These are phyloP conservation scores for Bothriochloa decipiens DNA, from an alignment of 176 grass and related monocot species.

Conservation along the genomic window DNA sequence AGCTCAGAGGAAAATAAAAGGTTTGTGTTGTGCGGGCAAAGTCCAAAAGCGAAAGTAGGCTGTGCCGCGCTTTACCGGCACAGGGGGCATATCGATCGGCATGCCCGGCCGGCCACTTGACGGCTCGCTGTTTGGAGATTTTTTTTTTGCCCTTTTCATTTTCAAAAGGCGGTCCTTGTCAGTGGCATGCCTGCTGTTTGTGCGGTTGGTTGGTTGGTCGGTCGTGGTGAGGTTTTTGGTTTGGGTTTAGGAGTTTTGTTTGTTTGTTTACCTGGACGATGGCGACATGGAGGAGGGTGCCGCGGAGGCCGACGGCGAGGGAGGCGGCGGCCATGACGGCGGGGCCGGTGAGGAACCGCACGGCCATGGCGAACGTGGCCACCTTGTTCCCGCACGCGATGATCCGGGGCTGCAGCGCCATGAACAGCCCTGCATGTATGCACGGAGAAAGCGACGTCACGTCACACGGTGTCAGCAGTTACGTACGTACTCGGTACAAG, in stretches of 20 bases:
- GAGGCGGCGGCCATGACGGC: constrained; percentile 93
- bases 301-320: constrained; percentile 88
- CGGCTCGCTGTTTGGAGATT: background rate
- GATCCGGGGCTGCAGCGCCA: constrained; percentile 98
- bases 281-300: constrained; percentile 86
- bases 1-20: too few relatives aligned
- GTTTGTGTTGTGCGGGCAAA: background rate
- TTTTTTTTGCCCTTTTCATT: background rate
- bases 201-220: constrained; percentile 9
- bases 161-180: constrained; percentile 50
- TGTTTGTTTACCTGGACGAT: constrained; percentile 84
- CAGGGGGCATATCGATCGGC: constrained; percentile 40
- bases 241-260: background rate
- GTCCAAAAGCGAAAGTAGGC: constrained; percentile 41
- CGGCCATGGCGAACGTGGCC: constrained; percentile 84
- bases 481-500: too few relatives aligned
- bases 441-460: background rate
- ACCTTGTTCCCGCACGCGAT: constrained; percentile 95
- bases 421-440: constrained; percentile 75
- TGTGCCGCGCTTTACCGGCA: constrained; percentile 49
- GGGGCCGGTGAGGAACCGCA: constrained; percentile 86
- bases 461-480: background rate
- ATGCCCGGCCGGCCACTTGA: constrained; percentile 54
- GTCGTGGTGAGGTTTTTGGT: too few relatives aligned
- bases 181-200: constrained; percentile 20